phyloP scores from a whole-genome alignment of 2,329 filamentous ascomycete species.

The Claviceps africana region DNA sequence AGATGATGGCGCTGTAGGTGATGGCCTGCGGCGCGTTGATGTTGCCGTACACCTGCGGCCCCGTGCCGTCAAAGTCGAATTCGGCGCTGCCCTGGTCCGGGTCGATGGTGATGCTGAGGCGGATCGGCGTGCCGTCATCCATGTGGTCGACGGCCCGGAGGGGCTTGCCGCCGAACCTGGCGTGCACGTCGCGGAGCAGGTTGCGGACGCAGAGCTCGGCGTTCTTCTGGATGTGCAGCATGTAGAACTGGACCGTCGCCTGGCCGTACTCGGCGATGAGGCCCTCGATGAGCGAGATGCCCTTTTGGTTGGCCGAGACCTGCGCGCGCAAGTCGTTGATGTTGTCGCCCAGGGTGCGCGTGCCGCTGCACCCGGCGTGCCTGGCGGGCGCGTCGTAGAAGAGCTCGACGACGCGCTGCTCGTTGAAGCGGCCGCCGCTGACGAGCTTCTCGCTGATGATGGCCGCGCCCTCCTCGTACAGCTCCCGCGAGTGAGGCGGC shows the following conservation, averaged over 20 bases:
- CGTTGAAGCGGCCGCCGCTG: constrained; percentile 62
- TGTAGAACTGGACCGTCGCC: constrained; percentile 69
- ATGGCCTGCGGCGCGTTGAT: constrained; percentile 73
- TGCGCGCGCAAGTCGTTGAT: constrained; percentile 74
- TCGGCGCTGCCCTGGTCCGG: constrained; percentile 60
- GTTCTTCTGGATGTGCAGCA: constrained; percentile 68
- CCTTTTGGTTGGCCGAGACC: constrained; percentile 72
- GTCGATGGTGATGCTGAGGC: constrained; percentile 61
- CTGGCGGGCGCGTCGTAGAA: constrained; percentile 61
- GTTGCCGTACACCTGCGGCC: constrained; percentile 66
- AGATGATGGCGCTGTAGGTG: constrained; percentile 77
- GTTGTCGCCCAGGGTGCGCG: constrained; percentile 65
- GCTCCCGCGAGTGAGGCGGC: constrained; percentile 56
- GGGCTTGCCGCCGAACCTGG: constrained; percentile 55
- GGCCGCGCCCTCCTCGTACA: constrained; percentile 49
- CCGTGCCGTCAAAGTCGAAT: constrained; percentile 71
- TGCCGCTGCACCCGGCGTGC: constrained; percentile 64
- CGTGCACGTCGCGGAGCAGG: constrained; percentile 56
- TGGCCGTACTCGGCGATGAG: constrained; percentile 68
- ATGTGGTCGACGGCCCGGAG: constrained; percentile 64
- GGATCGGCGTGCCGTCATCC: constrained; percentile 72
- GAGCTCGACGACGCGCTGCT: constrained; percentile 58
- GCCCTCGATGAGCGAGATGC: constrained; percentile 64
- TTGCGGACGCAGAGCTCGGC: constrained; percentile 62
- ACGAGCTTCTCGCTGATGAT: constrained; percentile 58